Evolutionary conservation across 2,329 filamentous ascomycete species (phyloP), one percentile per base, ranked within the genome.

Genomic region (Monascus ruber): DNA sequence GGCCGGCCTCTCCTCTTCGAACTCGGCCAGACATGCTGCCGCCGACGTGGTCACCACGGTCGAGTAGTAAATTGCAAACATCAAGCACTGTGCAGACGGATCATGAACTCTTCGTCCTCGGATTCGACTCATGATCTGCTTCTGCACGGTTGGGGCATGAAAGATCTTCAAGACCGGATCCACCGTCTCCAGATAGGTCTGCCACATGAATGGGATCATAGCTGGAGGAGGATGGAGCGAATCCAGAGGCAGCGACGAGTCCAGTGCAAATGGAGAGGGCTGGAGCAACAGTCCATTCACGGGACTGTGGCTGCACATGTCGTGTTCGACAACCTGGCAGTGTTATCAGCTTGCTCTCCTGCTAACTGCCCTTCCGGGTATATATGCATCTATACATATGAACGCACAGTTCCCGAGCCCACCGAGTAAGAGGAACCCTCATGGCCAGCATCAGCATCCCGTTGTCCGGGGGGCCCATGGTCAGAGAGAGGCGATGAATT

Each of bases 11-110:
- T 45, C 37, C 26, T 52, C 44, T n/a, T 49, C 47, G 6, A 58
- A 42, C 8, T 40, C 35, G 5, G 44, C 39, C 28, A 34, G 26
- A 38, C 55, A 58, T 35, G 50, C 47, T 6, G 48, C 45, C 11
- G 53, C 46, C 1, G 44, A 47, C 17, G 57, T 40, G 6, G 53
- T 51, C 2, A 52, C 47, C 4, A 47, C 42, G 34, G 47, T 51
- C 27, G 53, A 46, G 31, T 50, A 46, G 37, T 55, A 55, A 26
- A 59, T 51, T 26, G 55, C 44, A 24, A 49, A 55, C 36, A 43
- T 8, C 29, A 31, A 17, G 17, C 17, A 17, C 3, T 17, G 17
- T 17, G 3, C 17, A 17, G 29, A 31, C 29, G n/a, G 3, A 31
- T 31, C 29, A 11, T 8, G 8, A 2, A 31, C 29, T 8, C 11